Evolutionary conservation across 257 asterid species (phyloP).

Genomic region (Marsdenia floribunda): DNA sequence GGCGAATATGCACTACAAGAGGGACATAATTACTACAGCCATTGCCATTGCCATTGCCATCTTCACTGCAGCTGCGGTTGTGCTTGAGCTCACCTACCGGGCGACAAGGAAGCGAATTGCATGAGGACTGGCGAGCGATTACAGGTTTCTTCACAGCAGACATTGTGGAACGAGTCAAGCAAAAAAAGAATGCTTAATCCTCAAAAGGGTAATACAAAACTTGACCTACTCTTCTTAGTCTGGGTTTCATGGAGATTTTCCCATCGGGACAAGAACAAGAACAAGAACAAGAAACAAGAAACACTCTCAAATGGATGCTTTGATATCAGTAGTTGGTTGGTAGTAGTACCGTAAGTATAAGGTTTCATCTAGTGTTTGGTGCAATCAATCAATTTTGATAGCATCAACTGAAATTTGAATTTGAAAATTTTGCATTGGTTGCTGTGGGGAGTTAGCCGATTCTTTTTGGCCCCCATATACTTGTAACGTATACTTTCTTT

Average conservation of each 20-base stretch:
- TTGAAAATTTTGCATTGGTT: conserved; percentile 55
- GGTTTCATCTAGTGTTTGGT: conserved; percentile 26
- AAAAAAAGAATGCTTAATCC: not conserved
- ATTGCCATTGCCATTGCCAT: conserved; percentile 8
- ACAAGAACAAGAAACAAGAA: not conserved
- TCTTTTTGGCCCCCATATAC: not conserved
- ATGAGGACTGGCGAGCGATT: conserved; percentile 40
- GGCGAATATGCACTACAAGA: conserved; percentile 28
- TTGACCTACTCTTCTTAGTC: not conserved
- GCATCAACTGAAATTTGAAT: conserved; percentile 57
- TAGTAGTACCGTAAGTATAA: not conserved
- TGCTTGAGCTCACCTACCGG: conserved; percentile 57
- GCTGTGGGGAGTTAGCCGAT: conserved; percentile 16
- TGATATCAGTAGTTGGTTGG: conserved; percentile 14
- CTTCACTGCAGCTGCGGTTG: conserved; percentile 38
- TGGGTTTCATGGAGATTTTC: conserved; percentile 12
- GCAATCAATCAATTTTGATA: conserved; percentile 20
- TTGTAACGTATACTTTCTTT: conserved; percentile 26
- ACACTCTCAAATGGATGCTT: not conserved
- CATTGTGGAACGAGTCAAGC: conserved; percentile 22
- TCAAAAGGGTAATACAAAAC: conserved; percentile 10
- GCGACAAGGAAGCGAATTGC: conserved; percentile 50
- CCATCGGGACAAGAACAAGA: not conserved
- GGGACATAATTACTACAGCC: conserved; percentile 7
- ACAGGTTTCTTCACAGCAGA: conserved; percentile 46